Base-by-base conservation (phyloP, 73 alveolate species). In the Paramecium tetraurelia region DNA sequence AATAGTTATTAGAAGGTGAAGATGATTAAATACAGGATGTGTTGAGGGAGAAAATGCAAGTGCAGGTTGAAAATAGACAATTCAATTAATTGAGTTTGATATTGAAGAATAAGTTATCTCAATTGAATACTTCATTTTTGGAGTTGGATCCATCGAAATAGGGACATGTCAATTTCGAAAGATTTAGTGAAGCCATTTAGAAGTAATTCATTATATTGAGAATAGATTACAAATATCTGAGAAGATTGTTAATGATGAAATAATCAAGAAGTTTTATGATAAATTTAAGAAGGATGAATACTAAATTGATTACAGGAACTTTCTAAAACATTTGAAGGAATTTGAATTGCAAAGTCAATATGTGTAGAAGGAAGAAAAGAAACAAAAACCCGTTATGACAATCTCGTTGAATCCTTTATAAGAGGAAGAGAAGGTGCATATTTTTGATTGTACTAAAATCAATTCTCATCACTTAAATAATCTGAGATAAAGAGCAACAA, bases 161-260 rank as follows among this genome's bases (percentile, higher is more conserved):
- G 35, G 94, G 94, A 9, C 75, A 70, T 71, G 94, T 89, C 2
- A 89, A 83, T 29, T 83, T 44, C n/a, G 94, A 89, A 24, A 89
- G 75, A 89, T 89, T 89, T 58, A 46, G 48, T 18, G 94, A 89
- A 72, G 87, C 75, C 22, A 63, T 63, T 27, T 33, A 63, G 27
- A 63, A 63, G 84, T 63, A 63, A 12, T 14, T 27, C 12, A 59
- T 63, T 27, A 63, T 53, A 53, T 18, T 53, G 6, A 53, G 6
- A 31, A 4, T 59, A 89, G 75, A 72, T 89, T 44, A 31, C 33
- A 77, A 18, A 71, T 89, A 8, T 48, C 85, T 22, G 94, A 89
- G 43, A 68, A 77, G 21, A 89, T 89, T 44, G 71, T 89, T 46
- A 70, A 58, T 8, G 41, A 89, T 29, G 83, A 89, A 21, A 59